These are phyloP conservation scores for Cephalotrichum gorgonifer DNA, from an alignment of 2,329 filamentous ascomycete species.

Conservation along the genomic window DNA sequence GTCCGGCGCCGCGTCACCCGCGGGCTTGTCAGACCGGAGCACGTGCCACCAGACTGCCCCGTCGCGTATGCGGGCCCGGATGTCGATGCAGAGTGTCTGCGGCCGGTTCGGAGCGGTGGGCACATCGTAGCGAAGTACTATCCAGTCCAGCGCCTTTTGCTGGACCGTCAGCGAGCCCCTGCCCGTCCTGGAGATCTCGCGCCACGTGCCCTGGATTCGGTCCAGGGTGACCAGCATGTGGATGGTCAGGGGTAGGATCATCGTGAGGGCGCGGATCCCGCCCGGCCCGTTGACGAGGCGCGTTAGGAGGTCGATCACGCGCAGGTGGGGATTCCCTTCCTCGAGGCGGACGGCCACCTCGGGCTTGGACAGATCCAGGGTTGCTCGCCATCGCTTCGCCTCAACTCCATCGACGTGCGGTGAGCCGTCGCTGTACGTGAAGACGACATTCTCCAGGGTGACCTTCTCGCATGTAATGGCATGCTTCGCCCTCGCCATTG, in stretches of 20 bases:
- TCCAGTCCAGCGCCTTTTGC: slow-evolving; percentile 45
- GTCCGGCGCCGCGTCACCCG: not conserved
- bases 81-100: slow-evolving; percentile 36
- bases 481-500: slow-evolving; percentile 45
- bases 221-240: slow-evolving; percentile 54
- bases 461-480: slow-evolving; percentile 48
- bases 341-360: slow-evolving; percentile 50
- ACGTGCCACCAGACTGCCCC: slow-evolving; percentile 43
- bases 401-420: slow-evolving; percentile 3
- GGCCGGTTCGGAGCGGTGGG: slow-evolving; percentile 14
- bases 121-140: slow-evolving; percentile 43
- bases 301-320: slow-evolving; percentile 48
- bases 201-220: slow-evolving; percentile 47
- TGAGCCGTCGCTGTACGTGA: slow-evolving; percentile 48
- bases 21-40: slow-evolving; percentile 17
- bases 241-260: slow-evolving; percentile 48
- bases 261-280: slow-evolving; percentile 41
- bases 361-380: slow-evolving; percentile 43
- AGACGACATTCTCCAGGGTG: slow-evolving; percentile 52
- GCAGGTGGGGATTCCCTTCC: slow-evolving; percentile 55
- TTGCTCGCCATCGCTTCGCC: slow-evolving; percentile 37
- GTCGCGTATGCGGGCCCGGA: slow-evolving; percentile 29
- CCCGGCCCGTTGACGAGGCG: slow-evolving; percentile 44
- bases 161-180: slow-evolving; percentile 40
- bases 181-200: slow-evolving; percentile 25